phyloP scores from a whole-genome alignment of 2,329 filamentous ascomycete genomes.

The Didymella arachidicola region DNA sequence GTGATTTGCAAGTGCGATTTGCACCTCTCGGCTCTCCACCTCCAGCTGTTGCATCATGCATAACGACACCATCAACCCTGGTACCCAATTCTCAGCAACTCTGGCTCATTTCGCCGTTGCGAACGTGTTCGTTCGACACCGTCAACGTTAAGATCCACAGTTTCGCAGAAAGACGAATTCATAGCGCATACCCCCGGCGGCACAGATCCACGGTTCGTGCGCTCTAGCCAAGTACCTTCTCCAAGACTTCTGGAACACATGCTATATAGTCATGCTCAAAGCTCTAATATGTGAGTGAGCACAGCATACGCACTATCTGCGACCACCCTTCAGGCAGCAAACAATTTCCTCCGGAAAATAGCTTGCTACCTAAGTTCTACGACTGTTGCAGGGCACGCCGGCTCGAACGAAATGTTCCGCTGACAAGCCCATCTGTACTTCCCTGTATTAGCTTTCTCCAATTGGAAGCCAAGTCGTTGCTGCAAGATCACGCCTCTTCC shows the following conservation, averaged over 20 bases:
- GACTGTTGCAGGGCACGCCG: constrained; percentile 10
- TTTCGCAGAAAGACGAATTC: not conserved
- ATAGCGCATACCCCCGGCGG: not conserved
- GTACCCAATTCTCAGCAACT: constrained; percentile 2
- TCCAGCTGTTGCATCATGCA: constrained; percentile 12
- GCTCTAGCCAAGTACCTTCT: constrained; percentile 2
- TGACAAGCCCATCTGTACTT: constrained; percentile 3
- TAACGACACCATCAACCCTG: constrained; percentile 11
- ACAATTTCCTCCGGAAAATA: constrained; percentile 3
- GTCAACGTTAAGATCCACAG: constrained; percentile 2
- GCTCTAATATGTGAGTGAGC: not conserved
- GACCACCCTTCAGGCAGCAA: constrained; percentile 5
- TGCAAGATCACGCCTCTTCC: constrained; percentile 6
- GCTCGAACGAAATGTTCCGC: constrained; percentile 8
- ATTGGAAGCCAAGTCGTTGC: not conserved
- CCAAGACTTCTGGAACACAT: not conserved
- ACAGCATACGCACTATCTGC: constrained; percentile 14
- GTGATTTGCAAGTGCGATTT: constrained; percentile 10
- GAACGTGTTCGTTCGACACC: not conserved
- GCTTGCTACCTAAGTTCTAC: constrained; percentile 4
- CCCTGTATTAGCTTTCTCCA: not conserved
- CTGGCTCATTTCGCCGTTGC: constrained; percentile 15
- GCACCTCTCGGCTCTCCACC: constrained; percentile 20
- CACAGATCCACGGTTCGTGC: not conserved
- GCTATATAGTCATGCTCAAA: not conserved